Percentiles rank a stretch among this genome's conserved stretches.
phyloP scores from a whole-genome alignment of 805 yeast genomes.

The Yarrowia osloensis region DNA sequence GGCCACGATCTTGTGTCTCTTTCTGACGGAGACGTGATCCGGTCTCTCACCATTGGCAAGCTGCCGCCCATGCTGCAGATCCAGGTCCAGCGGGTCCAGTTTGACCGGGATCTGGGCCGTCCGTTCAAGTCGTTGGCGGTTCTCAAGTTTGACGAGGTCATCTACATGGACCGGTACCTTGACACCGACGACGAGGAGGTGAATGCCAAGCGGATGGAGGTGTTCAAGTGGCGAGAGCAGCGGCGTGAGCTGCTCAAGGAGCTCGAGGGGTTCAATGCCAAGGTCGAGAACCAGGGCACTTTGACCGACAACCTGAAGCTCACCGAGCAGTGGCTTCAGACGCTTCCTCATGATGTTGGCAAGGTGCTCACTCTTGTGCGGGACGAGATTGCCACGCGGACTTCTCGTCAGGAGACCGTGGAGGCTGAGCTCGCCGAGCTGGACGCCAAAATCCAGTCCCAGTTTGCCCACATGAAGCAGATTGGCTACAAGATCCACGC shows the following conservation, averaged over 20 bases:
- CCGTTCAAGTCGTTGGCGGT: constrained; percentile 84
- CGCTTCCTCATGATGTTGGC: constrained; percentile 37
- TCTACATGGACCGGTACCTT: constrained; percentile 86
- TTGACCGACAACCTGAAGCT: constrained; percentile 56
- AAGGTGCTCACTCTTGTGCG: constrained; percentile 42
- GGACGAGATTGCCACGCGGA: constrained; percentile 51
- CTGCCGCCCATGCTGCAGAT: constrained; percentile 84
- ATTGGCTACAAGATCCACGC: constrained; percentile 86
- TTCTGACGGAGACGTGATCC: constrained; percentile 69
- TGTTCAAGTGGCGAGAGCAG: constrained; percentile 58
- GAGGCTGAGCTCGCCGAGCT: constrained; percentile 50
- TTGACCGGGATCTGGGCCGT: constrained; percentile 68
- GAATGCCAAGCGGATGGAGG: constrained; percentile 55
- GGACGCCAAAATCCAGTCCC: constrained; percentile 54
- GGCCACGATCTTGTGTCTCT: constrained; percentile 67
- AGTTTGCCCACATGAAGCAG: constrained; percentile 60
- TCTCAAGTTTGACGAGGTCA: constrained; percentile 71
- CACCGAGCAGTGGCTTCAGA: constrained; percentile 57
- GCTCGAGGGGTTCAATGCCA: constrained; percentile 16
- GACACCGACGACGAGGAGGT: constrained; percentile 59
- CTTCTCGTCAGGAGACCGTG: constrained; percentile 49
- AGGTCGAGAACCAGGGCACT: constrained; percentile 47
- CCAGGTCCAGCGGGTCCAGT: constrained; percentile 92
- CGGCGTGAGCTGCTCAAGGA: constrained; percentile 31
- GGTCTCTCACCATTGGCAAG: constrained; percentile 68